A percentile compares a stretch with the other conserved stretches of the same genome.
Evolutionary conservation across 306 rosid genomes (phyloP).

Genomic region (Fragaria ananassa): DNA sequence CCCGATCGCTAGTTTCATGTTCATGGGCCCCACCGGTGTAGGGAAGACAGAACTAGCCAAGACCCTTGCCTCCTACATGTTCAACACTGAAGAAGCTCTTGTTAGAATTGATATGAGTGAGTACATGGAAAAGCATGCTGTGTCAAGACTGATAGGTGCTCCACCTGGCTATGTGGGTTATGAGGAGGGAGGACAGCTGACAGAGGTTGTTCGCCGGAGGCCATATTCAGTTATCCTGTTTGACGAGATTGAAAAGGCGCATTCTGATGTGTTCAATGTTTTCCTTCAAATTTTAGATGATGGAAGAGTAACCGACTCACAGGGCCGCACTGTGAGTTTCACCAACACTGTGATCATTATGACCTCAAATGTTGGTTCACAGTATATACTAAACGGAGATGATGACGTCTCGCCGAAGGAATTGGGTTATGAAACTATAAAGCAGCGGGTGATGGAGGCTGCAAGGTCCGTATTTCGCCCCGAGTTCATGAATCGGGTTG

Average conservation of each 20-base stretch:
- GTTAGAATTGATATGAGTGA: constrained; percentile 98
- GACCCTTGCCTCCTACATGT: constrained; percentile 88
- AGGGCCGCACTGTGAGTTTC: constrained; percentile 89
- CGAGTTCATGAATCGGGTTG: constrained; percentile 94
- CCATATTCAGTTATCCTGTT: constrained; percentile 90
- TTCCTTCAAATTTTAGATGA: constrained; percentile 95
- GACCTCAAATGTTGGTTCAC: constrained; percentile 98
- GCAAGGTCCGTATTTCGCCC: constrained; percentile 92
- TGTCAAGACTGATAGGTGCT: constrained; percentile 91
- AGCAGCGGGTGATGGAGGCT: constrained; percentile 88
- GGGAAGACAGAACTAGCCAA: constrained; percentile 97
- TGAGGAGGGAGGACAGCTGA: constrained; percentile 97
- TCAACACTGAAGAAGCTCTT: constrained; percentile 96
- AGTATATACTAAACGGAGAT: constrained; percentile 73
- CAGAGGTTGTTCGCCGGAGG: constrained; percentile 88
- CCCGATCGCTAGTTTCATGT: constrained; percentile 98
- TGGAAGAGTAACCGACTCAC: constrained; percentile 95
- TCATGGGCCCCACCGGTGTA: constrained; percentile 99
- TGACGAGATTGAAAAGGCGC: constrained; percentile 98
- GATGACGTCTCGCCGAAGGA: constrained; percentile 61
- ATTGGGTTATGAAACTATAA: constrained; percentile 68
- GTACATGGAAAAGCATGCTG: constrained; percentile 97
- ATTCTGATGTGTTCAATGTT: constrained; percentile 82
- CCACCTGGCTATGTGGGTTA: constrained; percentile 99
- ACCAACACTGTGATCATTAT: constrained; percentile 88